Percentiles rank a stretch among this genome's conserved stretches.
phyloP scores from a whole-genome alignment of 1,139 yeast species.

The Pichia terricola region DNA sequence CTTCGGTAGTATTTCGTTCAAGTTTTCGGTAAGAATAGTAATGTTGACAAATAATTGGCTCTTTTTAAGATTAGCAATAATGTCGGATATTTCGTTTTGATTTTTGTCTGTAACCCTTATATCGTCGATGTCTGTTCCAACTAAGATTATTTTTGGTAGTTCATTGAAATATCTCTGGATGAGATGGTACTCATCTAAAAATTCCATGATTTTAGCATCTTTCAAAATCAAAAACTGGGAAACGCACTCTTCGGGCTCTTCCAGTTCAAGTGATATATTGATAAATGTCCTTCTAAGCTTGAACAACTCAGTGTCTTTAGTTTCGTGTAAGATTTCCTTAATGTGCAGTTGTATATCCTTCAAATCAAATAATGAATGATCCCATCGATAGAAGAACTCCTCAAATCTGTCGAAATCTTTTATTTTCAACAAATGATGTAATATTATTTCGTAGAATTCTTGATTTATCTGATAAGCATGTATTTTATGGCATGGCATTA shows the following conservation, averaged over 20 bases:
- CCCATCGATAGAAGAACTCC: slow-evolving; percentile 48
- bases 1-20: slow-evolving; percentile 54
- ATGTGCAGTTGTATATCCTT: slow-evolving; percentile 36
- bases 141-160: slow-evolving; percentile 44
- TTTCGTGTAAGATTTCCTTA: slow-evolving; percentile 31
- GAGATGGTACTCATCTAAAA: slow-evolving; percentile 55
- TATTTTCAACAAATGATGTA: slow-evolving; percentile 39
- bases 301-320: slow-evolving; percentile 15
- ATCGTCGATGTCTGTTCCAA: slow-evolving; percentile 31
- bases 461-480: slow-evolving; percentile 21
- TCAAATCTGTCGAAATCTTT: slow-evolving; percentile 30
- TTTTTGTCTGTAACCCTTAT: slow-evolving; percentile 33
- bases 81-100: slow-evolving; percentile 10
- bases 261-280: slow-evolving; percentile 44
- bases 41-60: slow-evolving; percentile 36
- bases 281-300: slow-evolving; percentile 43
- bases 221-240: slow-evolving; percentile 47
- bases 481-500: slow-evolving; percentile 36
- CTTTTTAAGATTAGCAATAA: slow-evolving; percentile 19
- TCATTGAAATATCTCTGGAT: slow-evolving; percentile 39
- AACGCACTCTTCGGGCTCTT: slow-evolving; percentile 56
- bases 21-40: slow-evolving; percentile 47
- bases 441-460: slow-evolving; percentile 41
- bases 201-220: slow-evolving; percentile 46
- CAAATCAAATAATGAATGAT: slow-evolving; percentile 42